Conservation (phyloP, 306 rosid genomes). For the Prunus armeniaca region DNA sequence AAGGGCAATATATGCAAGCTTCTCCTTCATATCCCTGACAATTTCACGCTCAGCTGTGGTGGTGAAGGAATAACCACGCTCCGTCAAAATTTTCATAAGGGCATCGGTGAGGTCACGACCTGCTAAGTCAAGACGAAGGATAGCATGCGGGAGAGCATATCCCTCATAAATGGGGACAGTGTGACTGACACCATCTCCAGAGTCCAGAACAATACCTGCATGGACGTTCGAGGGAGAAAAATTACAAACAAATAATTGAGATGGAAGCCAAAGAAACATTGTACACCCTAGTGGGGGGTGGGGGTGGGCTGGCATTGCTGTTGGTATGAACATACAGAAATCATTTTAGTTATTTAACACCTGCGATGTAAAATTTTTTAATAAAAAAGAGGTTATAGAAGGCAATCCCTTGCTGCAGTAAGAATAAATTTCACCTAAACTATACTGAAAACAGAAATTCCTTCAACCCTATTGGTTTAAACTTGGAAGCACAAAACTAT, state of each 20-base stretch:
- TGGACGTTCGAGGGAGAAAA: conserved; percentile 5
- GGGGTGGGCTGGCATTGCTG: not conserved
- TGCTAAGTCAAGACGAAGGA: conserved; percentile 85
- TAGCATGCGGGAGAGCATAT: conserved; percentile 81
- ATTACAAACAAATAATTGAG: not conserved
- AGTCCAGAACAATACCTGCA: conserved; percentile 80
- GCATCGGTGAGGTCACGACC: conserved; percentile 90
- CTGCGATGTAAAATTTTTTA: not conserved
- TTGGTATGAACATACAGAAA: not conserved
- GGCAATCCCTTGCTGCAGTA: not conserved
- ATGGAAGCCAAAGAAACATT: not conserved
- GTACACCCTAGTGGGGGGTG: no score
- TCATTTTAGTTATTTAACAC: not conserved
- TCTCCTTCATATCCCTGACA: conserved; percentile 88
- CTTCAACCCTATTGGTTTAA: not conserved
- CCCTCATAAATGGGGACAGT: conserved; percentile 84
- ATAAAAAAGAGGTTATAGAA: not conserved
- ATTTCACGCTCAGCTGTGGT: conserved; percentile 88
- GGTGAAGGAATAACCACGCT: conserved; percentile 88
- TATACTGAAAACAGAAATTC: not conserved
- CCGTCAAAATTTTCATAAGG: conserved; percentile 80
- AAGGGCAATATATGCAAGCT: conserved; percentile 81
- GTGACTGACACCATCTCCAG: conserved; percentile 91
- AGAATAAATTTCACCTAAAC: not conserved
- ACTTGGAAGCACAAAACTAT: not conserved